A percentile compares a stretch with the other conserved stretches of the same genome.
Evolutionary conservation across 2,329 filamentous ascomycete species (phyloP).

Genomic region (Trichoderma lentiforme): DNA sequence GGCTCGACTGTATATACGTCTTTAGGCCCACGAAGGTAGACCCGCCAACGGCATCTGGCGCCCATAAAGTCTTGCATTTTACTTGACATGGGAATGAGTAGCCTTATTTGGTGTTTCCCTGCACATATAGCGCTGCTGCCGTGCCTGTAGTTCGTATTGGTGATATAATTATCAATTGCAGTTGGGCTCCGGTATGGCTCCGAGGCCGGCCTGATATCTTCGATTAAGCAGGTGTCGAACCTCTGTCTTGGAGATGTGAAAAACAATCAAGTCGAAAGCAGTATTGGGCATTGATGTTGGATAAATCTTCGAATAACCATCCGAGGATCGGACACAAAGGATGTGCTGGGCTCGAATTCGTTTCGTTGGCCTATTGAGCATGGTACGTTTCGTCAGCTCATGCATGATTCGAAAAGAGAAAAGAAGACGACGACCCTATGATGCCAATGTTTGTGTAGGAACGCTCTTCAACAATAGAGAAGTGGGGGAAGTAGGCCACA

Average conservation of each 20-base stretch:
- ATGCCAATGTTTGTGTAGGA: too few species aligned
- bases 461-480: background rate
- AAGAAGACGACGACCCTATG: background rate
- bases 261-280: background rate
- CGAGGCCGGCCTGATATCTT: background rate
- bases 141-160: background rate
- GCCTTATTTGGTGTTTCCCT: background rate
- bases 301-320: background rate
- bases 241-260: background rate
- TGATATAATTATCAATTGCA: background rate
- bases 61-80: background rate
- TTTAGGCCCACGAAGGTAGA: background rate
- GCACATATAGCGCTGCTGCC: background rate
- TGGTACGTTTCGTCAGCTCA: background rate
- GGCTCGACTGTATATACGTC: background rate
- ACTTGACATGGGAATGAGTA: background rate
- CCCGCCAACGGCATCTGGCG: background rate
- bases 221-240: background rate
- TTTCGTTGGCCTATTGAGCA: background rate
- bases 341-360: background rate
- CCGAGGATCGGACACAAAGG: background rate
- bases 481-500: background rate
- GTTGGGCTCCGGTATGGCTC: background rate
- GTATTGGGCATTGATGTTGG: background rate
- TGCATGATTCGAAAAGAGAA: background rate